A percentile compares a stretch with the other conserved stretches of the same genome.
phyloP scores from a whole-genome alignment of 139 green algal genomes.

The Chloropicon primus region DNA sequence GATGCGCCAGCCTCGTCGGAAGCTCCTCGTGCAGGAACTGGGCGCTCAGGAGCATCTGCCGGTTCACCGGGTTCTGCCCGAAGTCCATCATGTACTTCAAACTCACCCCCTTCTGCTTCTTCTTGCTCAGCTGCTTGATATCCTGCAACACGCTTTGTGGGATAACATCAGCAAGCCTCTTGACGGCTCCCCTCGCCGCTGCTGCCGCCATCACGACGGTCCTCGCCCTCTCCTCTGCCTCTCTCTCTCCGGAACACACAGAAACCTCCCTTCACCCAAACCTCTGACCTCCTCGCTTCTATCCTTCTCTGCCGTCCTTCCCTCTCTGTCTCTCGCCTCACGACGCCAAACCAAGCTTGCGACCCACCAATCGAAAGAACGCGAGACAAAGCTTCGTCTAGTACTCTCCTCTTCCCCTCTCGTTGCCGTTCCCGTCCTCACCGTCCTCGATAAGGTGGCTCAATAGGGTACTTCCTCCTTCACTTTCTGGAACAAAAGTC shows the following conservation, averaged over 20 bases:
- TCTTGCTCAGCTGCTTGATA: slow-evolving; percentile 73
- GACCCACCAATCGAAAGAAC: no score
- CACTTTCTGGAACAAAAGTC: no score
- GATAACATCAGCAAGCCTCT: not conserved
- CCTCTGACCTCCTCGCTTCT: not conserved
- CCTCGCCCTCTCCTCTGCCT: no score
- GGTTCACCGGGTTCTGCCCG: slow-evolving; percentile 74
- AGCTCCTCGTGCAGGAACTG: slow-evolving; percentile 85
- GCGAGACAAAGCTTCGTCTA: no score
- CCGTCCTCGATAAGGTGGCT: no score
- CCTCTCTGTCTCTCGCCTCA: no score
- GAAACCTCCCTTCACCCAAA: not conserved
- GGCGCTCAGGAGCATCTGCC: slow-evolving; percentile 80
- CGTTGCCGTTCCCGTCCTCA: no score
- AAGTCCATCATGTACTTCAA: slow-evolving; percentile 96
- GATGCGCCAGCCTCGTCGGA: slow-evolving; percentile 83
- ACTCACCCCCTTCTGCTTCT: slow-evolving; percentile 91
- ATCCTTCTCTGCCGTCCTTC: no score
- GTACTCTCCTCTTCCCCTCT: no score
- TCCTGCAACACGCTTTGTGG: slow-evolving; percentile 58
- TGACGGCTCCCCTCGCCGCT: not conserved
- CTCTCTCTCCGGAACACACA: no score
- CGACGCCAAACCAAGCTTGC: no score
- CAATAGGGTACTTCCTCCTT: no score
- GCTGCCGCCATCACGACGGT: not conserved